phyloP scores from a whole-genome alignment of 2,329 filamentous ascomycete genomes.

The Aspergillus sojae region DNA sequence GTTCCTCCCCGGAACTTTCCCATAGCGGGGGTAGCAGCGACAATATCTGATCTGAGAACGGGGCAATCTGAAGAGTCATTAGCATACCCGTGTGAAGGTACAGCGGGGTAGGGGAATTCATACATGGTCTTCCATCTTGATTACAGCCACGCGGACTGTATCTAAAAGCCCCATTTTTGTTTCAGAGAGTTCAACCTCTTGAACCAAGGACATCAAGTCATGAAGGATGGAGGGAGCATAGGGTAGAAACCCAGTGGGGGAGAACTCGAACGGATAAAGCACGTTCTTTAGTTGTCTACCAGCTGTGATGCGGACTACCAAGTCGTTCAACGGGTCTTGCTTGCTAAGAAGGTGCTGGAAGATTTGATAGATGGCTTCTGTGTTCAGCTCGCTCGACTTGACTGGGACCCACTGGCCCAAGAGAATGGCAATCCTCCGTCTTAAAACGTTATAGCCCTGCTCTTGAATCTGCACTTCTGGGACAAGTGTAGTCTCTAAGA shows the following conservation, averaged over 20 bases:
- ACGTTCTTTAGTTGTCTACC: slow-evolving; percentile 80
- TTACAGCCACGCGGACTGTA: slow-evolving; percentile 79
- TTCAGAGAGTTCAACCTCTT: slow-evolving; percentile 78
- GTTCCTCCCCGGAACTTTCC: slow-evolving; percentile 82
- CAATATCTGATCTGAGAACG: slow-evolving; percentile 79
- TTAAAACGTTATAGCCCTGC: slow-evolving; percentile 75
- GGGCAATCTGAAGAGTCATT: slow-evolving; percentile 51
- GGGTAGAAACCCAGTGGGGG: slow-evolving; percentile 71
- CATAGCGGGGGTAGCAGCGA: slow-evolving; percentile 78
- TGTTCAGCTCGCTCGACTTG: slow-evolving; percentile 68
- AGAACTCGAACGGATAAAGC: slow-evolving; percentile 83
- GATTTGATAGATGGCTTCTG: slow-evolving; percentile 80
- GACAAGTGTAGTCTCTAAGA: slow-evolving; percentile 74
- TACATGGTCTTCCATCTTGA: slow-evolving; percentile 75
- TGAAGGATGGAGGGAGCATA: slow-evolving; percentile 74
- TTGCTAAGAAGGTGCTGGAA: slow-evolving; percentile 83
- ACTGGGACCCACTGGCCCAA: slow-evolving; percentile 88
- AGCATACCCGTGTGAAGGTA: slow-evolving; percentile 1
- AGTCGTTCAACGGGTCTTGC: slow-evolving; percentile 78
- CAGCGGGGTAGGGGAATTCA: slow-evolving; percentile 18
- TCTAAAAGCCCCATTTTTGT: slow-evolving; percentile 89
- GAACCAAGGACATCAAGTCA: slow-evolving; percentile 74
- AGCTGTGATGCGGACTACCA: slow-evolving; percentile 88
- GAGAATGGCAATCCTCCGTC: slow-evolving; percentile 84
- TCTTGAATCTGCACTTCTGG: slow-evolving; percentile 73